These are phyloP conservation scores for Gossypium gossypioides DNA, from an alignment of 441 rosid species.

Conservation along the genomic window DNA sequence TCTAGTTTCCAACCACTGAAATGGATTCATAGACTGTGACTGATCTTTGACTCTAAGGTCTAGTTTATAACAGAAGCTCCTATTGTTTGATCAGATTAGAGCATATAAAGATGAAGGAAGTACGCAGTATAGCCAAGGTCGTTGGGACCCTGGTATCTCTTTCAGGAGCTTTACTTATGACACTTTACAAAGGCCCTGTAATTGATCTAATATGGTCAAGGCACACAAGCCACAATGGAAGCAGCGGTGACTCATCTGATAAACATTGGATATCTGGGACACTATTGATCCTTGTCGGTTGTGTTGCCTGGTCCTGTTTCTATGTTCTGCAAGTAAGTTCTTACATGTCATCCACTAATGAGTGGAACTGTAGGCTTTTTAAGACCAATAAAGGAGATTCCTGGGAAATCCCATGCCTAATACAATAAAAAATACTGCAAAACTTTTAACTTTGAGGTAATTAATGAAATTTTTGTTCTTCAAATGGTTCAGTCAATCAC, in stretches of 20 bases:
- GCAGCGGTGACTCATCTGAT: constrained; percentile 19
- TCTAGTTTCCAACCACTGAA: neutral
- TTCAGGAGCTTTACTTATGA: constrained; percentile 56
- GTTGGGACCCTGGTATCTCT: constrained; percentile 46
- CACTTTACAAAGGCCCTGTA: constrained; percentile 57
- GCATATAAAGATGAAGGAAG: constrained; percentile 34
- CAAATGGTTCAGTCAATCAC: constrained; percentile 38
- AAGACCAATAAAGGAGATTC: neutral
- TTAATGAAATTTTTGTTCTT: neutral
- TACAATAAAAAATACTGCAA: neutral
- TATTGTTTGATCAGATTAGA: constrained; percentile 34
- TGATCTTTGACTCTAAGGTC: neutral
- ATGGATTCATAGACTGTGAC: neutral
- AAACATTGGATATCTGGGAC: constrained; percentile 54
- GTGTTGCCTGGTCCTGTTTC: constrained; percentile 62
- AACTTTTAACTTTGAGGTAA: neutral
- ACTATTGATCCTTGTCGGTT: constrained; percentile 45
- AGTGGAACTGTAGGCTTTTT: neutral
- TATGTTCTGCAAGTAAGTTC: constrained; percentile 47
- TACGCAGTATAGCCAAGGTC: constrained; percentile 45
- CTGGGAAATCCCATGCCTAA: neutral
- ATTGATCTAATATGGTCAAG: constrained; percentile 29
- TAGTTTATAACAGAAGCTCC: too few relatives aligned
- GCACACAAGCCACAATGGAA: constrained; percentile 12
- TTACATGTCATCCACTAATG: neutral